A percentile compares a stretch with the other conserved stretches of the same genome.
These are phyloP conservation scores for Xylaria sp. DNA, from an alignment of 2,329 filamentous ascomycete genomes.

Conservation along the genomic window DNA sequence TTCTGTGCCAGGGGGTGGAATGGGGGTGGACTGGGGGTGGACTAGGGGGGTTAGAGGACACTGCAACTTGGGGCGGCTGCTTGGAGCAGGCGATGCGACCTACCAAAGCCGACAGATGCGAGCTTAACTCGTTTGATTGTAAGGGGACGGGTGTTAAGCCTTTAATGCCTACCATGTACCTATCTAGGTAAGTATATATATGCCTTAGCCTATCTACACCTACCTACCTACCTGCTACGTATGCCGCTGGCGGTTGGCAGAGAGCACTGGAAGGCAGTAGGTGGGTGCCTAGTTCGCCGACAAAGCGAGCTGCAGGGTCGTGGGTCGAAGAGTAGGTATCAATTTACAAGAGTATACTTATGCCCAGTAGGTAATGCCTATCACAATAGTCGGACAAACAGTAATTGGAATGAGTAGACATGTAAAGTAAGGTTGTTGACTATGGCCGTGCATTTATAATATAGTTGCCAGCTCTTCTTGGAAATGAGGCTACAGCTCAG, in stretches of 20 bases:
- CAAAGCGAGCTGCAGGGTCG: slow-evolving; percentile 16
- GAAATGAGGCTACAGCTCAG: slow-evolving; percentile 10
- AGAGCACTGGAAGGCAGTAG: neutral
- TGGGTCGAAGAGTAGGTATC: neutral
- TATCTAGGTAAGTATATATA: neutral
- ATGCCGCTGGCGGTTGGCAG: neutral
- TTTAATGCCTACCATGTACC: neutral
- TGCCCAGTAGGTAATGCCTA: neutral
- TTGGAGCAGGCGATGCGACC: slow-evolving; percentile 36
- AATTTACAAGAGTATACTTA: neutral
- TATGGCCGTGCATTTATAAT: neutral
- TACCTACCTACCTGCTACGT: neutral
- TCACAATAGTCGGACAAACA: slow-evolving; percentile 1
- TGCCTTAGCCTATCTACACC: neutral
- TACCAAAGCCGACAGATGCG: slow-evolving; percentile 38
- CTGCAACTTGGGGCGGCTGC: slow-evolving; percentile 12
- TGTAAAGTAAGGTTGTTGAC: neutral
- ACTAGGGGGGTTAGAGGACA: neutral
- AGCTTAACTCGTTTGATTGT: slow-evolving; percentile 33
- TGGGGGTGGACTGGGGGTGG: neutral
- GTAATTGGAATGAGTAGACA: neutral
- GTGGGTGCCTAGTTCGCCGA: too few species aligned
- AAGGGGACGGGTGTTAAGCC: slow-evolving; percentile 19
- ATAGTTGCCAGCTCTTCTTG: neutral
- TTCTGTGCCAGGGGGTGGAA: slow-evolving; percentile 24